A percentile compares a stretch with the other conserved stretches of the same genome.
phyloP scores from a whole-genome alignment of 78 protist species.

The Speleostelium caveatum region DNA sequence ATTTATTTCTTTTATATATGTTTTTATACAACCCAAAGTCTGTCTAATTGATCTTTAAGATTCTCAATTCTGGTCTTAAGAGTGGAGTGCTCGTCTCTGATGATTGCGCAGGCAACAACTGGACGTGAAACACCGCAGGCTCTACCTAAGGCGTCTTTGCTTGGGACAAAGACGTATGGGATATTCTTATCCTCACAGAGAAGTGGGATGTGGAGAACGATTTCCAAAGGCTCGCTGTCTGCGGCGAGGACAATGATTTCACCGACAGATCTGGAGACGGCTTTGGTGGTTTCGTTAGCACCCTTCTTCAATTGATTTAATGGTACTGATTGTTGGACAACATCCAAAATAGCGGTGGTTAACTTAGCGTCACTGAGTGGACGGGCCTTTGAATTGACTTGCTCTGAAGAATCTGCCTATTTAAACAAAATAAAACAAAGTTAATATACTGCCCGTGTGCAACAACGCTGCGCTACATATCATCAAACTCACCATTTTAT shows the following conservation, averaged over 20 bases:
- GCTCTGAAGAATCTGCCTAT: constrained; percentile 72
- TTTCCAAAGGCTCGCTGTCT: constrained; percentile 99
- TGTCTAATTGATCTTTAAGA: constrained; percentile 92
- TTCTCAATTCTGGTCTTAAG: constrained; percentile 88
- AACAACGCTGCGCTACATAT: too few species aligned
- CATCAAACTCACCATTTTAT: too few species aligned
- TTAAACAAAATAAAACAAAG: too few species aligned
- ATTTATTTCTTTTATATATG: too few species aligned
- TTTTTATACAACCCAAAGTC: constrained; percentile 68
- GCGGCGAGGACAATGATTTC: constrained; percentile 98
- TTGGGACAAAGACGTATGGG: constrained; percentile 98
- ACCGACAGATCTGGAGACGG: constrained; percentile 96
- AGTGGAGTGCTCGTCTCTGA: constrained; percentile 91
- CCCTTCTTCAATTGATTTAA: constrained; percentile 97
- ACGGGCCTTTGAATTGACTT: constrained; percentile 93
- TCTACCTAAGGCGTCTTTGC: constrained; percentile 97
- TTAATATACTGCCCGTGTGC: too few species aligned
- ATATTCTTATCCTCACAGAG: constrained; percentile 99
- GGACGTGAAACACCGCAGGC: constrained; percentile 98
- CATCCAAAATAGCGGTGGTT: constrained; percentile 91
- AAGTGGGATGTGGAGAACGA: constrained; percentile 98
- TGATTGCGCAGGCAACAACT: constrained; percentile 95
- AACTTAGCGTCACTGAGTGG: constrained; percentile 97
- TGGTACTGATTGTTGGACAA: constrained; percentile 93
- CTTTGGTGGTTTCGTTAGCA: constrained; percentile 99